Evolutionary conservation across 148 eudicot genomes (phyloP).

Genomic region (Polygonum maritimum): DNA sequence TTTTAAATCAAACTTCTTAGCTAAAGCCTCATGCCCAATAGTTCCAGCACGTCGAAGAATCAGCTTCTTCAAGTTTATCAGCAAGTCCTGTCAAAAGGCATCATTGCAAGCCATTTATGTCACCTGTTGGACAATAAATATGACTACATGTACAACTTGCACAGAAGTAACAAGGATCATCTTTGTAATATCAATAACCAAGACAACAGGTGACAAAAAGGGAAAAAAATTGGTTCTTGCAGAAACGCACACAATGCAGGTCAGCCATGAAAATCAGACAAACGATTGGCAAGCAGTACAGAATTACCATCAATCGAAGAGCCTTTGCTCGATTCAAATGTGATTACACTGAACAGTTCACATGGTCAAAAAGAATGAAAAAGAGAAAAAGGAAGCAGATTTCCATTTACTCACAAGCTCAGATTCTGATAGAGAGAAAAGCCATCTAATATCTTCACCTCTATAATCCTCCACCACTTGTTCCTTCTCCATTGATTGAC

Average conservation of each 20-base stretch:
- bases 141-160: background rate
- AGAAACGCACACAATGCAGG: background rate
- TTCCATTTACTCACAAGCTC: conserved; percentile 41
- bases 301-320: background rate
- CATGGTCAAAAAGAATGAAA: background rate
- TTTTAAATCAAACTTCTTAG: conserved; percentile 43
- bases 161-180: background rate
- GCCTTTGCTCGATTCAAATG: background rate
- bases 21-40: conserved; percentile 41
- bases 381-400: background rate
- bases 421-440: conserved; percentile 46
- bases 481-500: conserved; percentile 20
- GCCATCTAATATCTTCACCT: conserved; percentile 56
- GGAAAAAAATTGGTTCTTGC: background rate
- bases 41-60: conserved; percentile 36
- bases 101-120: background rate
- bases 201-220: no score
- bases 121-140: background rate
- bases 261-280: background rate
- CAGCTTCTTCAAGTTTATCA: conserved; percentile 47
- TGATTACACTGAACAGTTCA: background rate
- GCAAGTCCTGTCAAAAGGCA: conserved; percentile 36
- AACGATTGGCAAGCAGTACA: background rate
- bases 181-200: background rate
- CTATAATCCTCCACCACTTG: conserved; percentile 20